phyloP scores from a whole-genome alignment of 352 stramenopile species.

The Pythium plurisporium region DNA sequence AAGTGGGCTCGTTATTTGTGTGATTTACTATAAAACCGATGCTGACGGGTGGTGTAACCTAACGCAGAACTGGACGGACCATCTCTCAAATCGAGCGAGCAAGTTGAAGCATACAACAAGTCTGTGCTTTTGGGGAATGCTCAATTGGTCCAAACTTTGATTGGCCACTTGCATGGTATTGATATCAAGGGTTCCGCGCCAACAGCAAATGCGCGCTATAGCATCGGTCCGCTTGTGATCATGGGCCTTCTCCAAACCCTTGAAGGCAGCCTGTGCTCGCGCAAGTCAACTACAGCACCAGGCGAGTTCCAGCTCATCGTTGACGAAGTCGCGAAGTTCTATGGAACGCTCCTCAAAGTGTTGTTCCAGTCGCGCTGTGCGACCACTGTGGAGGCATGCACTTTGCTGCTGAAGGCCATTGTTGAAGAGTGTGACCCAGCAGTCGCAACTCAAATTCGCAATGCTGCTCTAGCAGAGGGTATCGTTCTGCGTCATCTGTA shows the following conservation, averaged over 20 bases:
- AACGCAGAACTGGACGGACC: slow-evolving; percentile 36
- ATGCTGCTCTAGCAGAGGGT: slow-evolving; percentile 90
- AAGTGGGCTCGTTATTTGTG: slow-evolving; percentile 13
- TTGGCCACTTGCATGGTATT: slow-evolving; percentile 55
- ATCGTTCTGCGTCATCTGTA: slow-evolving; percentile 93
- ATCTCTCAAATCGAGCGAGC: slow-evolving; percentile 58
- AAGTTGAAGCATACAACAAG: slow-evolving; percentile 76
- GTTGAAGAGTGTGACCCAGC: slow-evolving; percentile 83
- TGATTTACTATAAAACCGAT: not conserved
- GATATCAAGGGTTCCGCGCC: slow-evolving; percentile 35
- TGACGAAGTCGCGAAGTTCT: slow-evolving; percentile 65
- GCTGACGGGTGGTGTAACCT: slow-evolving; percentile 3
- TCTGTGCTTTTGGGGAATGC: slow-evolving; percentile 66
- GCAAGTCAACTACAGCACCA: slow-evolving; percentile 76
- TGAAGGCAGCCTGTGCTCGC: slow-evolving; percentile 88
- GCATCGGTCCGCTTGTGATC: slow-evolving; percentile 77
- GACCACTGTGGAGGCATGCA: slow-evolving; percentile 83
- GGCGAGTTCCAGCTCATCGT: slow-evolving; percentile 65
- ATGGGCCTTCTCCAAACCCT: slow-evolving; percentile 91
- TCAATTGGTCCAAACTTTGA: slow-evolving; percentile 59
- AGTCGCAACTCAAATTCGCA: slow-evolving; percentile 81
- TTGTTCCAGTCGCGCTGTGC: slow-evolving; percentile 89
- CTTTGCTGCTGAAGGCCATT: slow-evolving; percentile 90
- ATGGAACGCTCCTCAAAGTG: slow-evolving; percentile 78
- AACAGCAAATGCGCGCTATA: slow-evolving; percentile 4